Conservation (phyloP, 257 asterid genomes). For the Penstemon newberryi region DNA sequence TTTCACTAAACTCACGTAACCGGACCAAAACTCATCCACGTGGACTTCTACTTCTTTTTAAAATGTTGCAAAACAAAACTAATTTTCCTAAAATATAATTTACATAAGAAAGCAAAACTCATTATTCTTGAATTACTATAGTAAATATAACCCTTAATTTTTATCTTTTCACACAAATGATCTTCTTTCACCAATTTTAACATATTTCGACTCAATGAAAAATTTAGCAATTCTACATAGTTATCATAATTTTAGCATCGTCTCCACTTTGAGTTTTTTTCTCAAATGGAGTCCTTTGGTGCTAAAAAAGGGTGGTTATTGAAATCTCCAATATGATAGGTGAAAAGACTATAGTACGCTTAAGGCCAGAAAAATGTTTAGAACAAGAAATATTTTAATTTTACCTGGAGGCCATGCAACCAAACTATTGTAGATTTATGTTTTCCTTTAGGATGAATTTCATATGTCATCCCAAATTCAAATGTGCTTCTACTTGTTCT, state of each 20-base stretch:
- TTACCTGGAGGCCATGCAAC: slow-evolving; percentile 98
- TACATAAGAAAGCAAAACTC: slow-evolving; percentile 39
- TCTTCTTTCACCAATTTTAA: slow-evolving; percentile 12
- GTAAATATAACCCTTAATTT: slow-evolving; percentile 1
- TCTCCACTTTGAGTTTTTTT: slow-evolving; percentile 4
- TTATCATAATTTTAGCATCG: slow-evolving; percentile 11
- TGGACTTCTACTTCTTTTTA: too few species aligned
- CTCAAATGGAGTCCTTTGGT: background rate
- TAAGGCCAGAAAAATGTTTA: slow-evolving; percentile 14
- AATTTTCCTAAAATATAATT: too few species aligned
- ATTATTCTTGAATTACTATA: too few species aligned
- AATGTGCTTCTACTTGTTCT: slow-evolving; percentile 57
- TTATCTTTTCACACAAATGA: slow-evolving; percentile 1
- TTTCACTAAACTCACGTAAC: too few species aligned
- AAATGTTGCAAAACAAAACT: too few species aligned
- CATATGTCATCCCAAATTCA: slow-evolving; percentile 96
- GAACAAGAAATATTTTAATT: background rate
- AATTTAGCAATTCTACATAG: background rate
- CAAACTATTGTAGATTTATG: slow-evolving; percentile 95
- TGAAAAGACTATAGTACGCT: slow-evolving; percentile 14
- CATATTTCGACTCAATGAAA: slow-evolving; percentile 2
- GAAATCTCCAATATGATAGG: slow-evolving; percentile 6
- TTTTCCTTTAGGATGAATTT: slow-evolving; percentile 89
- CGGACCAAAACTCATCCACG: too few species aligned
- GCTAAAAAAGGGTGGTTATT: background rate